Evolutionary conservation across 2,329 filamentous ascomycete genomes (phyloP), one percentile per base, ranked within the genome.

Genomic region (Blastomyces emzantsi): DNA sequence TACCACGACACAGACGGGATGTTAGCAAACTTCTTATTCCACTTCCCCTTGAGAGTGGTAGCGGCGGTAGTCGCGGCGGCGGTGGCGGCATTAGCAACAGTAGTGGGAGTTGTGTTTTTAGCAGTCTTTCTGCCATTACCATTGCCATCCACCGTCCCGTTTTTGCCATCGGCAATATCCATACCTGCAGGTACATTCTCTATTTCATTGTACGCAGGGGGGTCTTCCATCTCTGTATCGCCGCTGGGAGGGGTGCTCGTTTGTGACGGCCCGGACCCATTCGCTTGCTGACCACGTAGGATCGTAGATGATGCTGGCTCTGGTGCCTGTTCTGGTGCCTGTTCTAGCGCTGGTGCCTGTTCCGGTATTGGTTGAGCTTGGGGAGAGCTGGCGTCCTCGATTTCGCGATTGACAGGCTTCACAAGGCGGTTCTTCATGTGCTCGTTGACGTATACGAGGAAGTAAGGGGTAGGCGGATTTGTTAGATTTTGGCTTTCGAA

Each of bases 401-500:
- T 69, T n/a, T 82, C 75, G 60, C 82, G 76, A 67, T 75, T 79
- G n/a, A 87, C 80, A 2, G 83, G 82, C 65, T 87, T 78, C 3
- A 85, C 83, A 25, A 86, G 72, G 17, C 83, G 74, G 55, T 85
- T 79, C 70, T 86, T 87, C 69, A 84, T 77, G 43, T 85, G 79
- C 61, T 89, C 88, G 54, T 84, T 82, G n/a, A 95, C 87, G 70
- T 95, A 95, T 52, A 92, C 90, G 28, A 94, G 82, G 72, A 89
- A 91, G 72, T 91, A 92, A 1, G 91, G 90, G 59, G 91, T 92
- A 4, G 90, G 90, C 0, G 83, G 75, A 77, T 87, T 76, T 67
- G 74, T 74, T 13, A 79, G 83, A 65, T 85, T 86, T 59, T 90
- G 81, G 66, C 84, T 81, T 30, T 84, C 80, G 67, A 94, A 87